A percentile compares a stretch with the other conserved stretches of the same genome.
phyloP scores from a whole-genome alignment of 2,329 filamentous ascomycete species.

The Penicillium sp. region DNA sequence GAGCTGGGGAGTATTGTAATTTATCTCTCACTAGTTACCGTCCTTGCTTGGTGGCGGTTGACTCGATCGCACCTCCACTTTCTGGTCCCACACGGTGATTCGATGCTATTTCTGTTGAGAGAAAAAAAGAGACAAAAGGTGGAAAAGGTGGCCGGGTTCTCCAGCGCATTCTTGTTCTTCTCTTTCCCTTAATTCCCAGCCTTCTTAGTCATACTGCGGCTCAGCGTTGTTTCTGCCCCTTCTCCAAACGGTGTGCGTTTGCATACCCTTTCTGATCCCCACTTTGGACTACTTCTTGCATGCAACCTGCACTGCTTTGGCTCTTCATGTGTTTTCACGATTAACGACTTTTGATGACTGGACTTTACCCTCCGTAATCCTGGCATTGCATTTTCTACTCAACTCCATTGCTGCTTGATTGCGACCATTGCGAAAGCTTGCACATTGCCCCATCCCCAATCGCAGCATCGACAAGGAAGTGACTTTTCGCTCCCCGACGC shows the following conservation, averaged over 20 bases:
- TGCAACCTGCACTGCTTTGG: constrained; percentile 17
- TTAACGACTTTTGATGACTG: constrained; percentile 21
- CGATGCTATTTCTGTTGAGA: constrained; percentile 25
- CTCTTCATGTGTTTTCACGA: constrained; percentile 25
- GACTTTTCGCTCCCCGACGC: background rate
- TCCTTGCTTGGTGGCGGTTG: constrained; percentile 24
- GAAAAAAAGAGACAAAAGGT: constrained; percentile 11
- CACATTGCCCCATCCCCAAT: background rate
- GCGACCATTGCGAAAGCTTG: too few relatives aligned
- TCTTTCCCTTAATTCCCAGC: constrained; percentile 12
- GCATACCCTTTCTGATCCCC: constrained; percentile 16
- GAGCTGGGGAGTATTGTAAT: background rate
- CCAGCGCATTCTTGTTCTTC: constrained; percentile 16
- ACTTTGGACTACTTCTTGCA: constrained; percentile 30
- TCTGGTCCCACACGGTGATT: constrained; percentile 12
- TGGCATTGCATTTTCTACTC: background rate
- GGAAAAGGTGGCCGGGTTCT: constrained; percentile 13
- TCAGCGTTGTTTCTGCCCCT: constrained; percentile 21
- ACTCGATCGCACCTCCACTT: constrained; percentile 21
- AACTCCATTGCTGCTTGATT: too few relatives aligned
- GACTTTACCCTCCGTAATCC: background rate
- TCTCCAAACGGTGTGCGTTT: constrained; percentile 27
- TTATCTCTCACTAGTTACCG: background rate
- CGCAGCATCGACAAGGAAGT: background rate
- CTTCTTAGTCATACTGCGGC: constrained; percentile 22